phyloP scores from a whole-genome alignment of 148 eudicot species.

The Vaccinium vitisidaea region DNA sequence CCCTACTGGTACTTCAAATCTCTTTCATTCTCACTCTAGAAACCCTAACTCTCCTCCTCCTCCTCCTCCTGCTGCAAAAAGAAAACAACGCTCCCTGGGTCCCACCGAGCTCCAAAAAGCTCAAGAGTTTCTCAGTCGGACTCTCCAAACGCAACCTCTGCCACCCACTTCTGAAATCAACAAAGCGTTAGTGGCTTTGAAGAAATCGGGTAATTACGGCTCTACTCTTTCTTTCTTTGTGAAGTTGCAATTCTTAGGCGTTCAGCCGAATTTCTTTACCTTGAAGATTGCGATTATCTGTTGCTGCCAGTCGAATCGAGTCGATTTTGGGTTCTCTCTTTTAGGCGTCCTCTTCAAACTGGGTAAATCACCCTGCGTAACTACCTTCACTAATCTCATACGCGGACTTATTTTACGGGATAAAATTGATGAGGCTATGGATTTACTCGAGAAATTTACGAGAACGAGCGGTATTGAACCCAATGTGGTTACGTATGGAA shows the following conservation, averaged over 20 bases:
- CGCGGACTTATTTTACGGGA: not conserved
- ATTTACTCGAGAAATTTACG: not conserved
- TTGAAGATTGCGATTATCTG: not conserved
- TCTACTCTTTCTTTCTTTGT: not conserved
- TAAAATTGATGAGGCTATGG: constrained; percentile 11
- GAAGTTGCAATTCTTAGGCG: not conserved
- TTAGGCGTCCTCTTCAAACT: not conserved
- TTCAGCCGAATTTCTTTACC: not conserved
- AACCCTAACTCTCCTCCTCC: not conserved
- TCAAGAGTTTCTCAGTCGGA: not conserved
- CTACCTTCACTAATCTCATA: constrained; percentile 13
- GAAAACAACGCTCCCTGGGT: not conserved
- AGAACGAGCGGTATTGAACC: not conserved
- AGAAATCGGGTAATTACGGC: not conserved
- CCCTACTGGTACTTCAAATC: not conserved
- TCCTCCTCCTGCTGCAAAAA: not conserved
- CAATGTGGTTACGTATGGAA: constrained; percentile 15
- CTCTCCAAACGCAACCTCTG: not conserved
- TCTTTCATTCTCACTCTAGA: not conserved
- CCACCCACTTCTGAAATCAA: not conserved
- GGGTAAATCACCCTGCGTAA: constrained; percentile 10
- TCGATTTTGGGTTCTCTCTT: not conserved
- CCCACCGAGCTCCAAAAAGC: not conserved
- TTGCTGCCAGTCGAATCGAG: not conserved
- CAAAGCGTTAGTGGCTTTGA: not conserved